phyloP scores from a whole-genome alignment of 2,329 filamentous ascomycete genomes.

The Aaosphaeria arxii region DNA sequence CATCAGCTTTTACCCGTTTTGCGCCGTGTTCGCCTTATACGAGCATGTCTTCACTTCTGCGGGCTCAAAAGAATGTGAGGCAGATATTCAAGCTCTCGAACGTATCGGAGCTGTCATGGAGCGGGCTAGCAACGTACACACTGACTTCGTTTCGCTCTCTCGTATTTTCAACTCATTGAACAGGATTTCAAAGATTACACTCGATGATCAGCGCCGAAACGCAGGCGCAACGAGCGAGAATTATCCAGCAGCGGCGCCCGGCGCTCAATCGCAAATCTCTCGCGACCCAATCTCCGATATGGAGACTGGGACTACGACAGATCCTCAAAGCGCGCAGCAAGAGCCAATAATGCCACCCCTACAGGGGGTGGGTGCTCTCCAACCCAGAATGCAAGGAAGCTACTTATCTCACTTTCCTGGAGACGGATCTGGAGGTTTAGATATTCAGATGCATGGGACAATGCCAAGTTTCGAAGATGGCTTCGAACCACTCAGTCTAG shows the following conservation, averaged over 20 bases:
- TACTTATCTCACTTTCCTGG: constrained; percentile 9
- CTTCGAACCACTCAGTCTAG: constrained; percentile 19
- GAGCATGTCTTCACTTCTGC: constrained; percentile 21
- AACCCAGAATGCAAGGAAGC: background rate
- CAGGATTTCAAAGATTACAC: constrained; percentile 20
- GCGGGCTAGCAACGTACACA: constrained; percentile 8
- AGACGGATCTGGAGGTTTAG: constrained; percentile 13
- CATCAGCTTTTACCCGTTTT: constrained; percentile 28
- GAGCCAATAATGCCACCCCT: background rate
- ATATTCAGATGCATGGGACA: constrained; percentile 9
- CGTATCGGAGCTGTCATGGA: constrained; percentile 18
- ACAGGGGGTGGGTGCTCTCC: background rate
- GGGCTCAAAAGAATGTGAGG: constrained; percentile 19
- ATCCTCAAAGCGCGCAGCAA: background rate
- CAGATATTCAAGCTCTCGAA: constrained; percentile 20
- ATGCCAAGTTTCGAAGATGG: constrained; percentile 11
- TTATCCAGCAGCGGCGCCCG: background rate
- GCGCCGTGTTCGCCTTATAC: constrained; percentile 27
- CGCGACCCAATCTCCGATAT: background rate
- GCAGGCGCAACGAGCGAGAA: background rate
- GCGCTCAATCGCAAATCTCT: background rate
- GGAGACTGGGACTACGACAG: background rate
- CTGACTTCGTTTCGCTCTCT: constrained; percentile 16
- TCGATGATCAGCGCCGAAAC: constrained; percentile 11
- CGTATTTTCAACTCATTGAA: constrained; percentile 27